Percentiles rank a stretch among this genome's conserved stretches.
phyloP scores from a whole-genome alignment of 768 basidiomycete genomes.

The Leccinellum albellum region DNA sequence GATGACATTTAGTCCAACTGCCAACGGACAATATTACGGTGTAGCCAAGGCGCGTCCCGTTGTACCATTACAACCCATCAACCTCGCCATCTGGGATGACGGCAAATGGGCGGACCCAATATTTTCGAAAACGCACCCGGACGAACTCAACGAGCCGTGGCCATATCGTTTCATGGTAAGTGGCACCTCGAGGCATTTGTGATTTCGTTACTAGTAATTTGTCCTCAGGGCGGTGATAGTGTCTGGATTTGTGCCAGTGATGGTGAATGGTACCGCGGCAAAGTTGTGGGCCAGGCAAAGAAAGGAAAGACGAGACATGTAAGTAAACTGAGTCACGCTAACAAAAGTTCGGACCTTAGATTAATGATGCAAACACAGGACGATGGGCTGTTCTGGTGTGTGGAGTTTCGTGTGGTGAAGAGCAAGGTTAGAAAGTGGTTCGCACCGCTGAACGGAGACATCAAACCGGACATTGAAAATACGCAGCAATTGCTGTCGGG shows the following conservation, averaged over 20 bases:
- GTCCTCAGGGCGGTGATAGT: conserved; percentile 38
- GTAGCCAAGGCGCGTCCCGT: neutral
- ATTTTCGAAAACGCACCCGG: conserved; percentile 30
- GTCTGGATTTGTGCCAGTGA: conserved; percentile 53
- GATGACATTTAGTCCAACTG: neutral
- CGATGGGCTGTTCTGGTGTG: conserved; percentile 53
- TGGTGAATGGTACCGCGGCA: conserved; percentile 52
- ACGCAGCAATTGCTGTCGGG: conserved; percentile 45
- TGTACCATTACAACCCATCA: conserved; percentile 16
- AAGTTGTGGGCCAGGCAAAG: conserved; percentile 42
- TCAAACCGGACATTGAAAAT: conserved; percentile 54
- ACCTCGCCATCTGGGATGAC: conserved; percentile 28
- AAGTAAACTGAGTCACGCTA: conserved; percentile 11
- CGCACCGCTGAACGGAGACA: conserved; percentile 61
- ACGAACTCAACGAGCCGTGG: conserved; percentile 48
- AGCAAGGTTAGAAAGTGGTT: conserved; percentile 53
- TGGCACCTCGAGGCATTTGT: neutral
- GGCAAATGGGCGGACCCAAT: conserved; percentile 13
- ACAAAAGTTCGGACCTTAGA: neutral
- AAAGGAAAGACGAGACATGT: conserved; percentile 47
- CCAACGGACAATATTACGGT: neutral
- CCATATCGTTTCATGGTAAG: conserved; percentile 48
- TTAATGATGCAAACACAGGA: conserved; percentile 31
- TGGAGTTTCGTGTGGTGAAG: conserved; percentile 37
- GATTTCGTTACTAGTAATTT: conserved; percentile 1